Conservation (phyloP, 1,139 yeast species). For the Hansenula lynferdii region DNA sequence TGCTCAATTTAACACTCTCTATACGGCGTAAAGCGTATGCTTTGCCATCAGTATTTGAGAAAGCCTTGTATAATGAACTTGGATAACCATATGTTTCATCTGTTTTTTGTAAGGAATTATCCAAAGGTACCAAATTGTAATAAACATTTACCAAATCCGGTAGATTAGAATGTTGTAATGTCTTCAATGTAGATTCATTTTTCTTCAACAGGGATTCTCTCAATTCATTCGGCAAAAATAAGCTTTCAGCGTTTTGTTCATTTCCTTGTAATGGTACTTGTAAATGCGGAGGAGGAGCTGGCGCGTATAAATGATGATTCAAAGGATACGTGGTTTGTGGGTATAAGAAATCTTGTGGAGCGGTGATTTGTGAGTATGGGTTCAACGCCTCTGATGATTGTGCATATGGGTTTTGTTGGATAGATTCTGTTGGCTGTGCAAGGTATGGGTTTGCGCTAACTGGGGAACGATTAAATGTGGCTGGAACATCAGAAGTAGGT, state of each 20-base stretch:
- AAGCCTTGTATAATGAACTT: slow-evolving; percentile 71
- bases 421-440: not conserved
- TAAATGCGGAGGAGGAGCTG: slow-evolving; percentile 76
- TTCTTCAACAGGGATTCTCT: slow-evolving; percentile 69
- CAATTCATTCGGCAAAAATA: slow-evolving; percentile 70
- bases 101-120: slow-evolving; percentile 46
- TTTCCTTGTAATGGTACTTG: slow-evolving; percentile 57
- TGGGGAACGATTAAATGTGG: slow-evolving; percentile 5
- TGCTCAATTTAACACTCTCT: slow-evolving; percentile 55
- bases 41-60: slow-evolving; percentile 73
- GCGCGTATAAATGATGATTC: slow-evolving; percentile 88
- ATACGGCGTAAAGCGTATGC: slow-evolving; percentile 74
- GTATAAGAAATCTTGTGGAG: slow-evolving; percentile 4
- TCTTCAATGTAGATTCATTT: slow-evolving; percentile 78
- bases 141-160: slow-evolving; percentile 80
- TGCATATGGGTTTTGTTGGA: not conserved
- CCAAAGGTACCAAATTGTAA: slow-evolving; percentile 85
- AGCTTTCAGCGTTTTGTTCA: slow-evolving; percentile 61
- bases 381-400: not conserved
- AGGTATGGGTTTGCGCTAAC: slow-evolving; percentile 6
- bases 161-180: slow-evolving; percentile 53
- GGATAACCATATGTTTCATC: slow-evolving; percentile 56
- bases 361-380: slow-evolving; percentile 15
- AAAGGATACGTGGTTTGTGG: slow-evolving; percentile 46
- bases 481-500: slow-evolving; percentile 18